phyloP scores from a whole-genome alignment of 2,329 filamentous ascomycete species.

The Clonostachys chloroleuca region DNA sequence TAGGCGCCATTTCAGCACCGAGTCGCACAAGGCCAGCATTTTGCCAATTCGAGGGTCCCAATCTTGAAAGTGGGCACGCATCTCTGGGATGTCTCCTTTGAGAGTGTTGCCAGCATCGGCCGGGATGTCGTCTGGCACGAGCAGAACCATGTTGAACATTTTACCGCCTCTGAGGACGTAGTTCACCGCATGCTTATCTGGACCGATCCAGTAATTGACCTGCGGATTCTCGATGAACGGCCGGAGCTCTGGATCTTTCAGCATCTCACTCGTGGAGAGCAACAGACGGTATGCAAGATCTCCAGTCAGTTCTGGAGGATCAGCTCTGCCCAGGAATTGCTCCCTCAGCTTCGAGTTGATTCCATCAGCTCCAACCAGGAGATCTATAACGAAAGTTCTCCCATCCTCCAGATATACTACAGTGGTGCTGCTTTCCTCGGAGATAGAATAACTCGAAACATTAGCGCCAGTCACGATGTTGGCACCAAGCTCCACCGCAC shows the following conservation, averaged over 20 bases:
- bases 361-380: slow-evolving; percentile 44
- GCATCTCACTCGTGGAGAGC: slow-evolving; percentile 36
- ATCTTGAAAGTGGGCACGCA: slow-evolving; percentile 41
- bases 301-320: slow-evolving; percentile 44
- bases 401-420: slow-evolving; percentile 19
- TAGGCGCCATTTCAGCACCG: slow-evolving; percentile 57
- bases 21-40: slow-evolving; percentile 50
- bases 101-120: slow-evolving; percentile 17
- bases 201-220: slow-evolving; percentile 51
- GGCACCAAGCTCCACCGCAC: slow-evolving; percentile 31
- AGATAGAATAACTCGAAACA: background rate
- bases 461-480: slow-evolving; percentile 16
- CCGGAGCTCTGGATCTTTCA: slow-evolving; percentile 38
- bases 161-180: slow-evolving; percentile 37
- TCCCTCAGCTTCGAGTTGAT: slow-evolving; percentile 25
- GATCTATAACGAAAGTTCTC: slow-evolving; percentile 26
- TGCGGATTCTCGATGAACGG: slow-evolving; percentile 37
- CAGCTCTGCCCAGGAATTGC: slow-evolving; percentile 32
- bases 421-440: slow-evolving; percentile 5
- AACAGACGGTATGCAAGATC: slow-evolving; percentile 52
- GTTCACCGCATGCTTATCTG: slow-evolving; percentile 41
- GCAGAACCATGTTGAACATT: slow-evolving; percentile 39
- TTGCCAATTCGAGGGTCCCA: slow-evolving; percentile 57
- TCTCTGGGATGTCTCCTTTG: slow-evolving; percentile 42
- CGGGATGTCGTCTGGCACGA: slow-evolving; percentile 38